Conservation (phyloP, 768 basidiomycete genomes). For the Rhodosporidiobolus odoratus region DNA sequence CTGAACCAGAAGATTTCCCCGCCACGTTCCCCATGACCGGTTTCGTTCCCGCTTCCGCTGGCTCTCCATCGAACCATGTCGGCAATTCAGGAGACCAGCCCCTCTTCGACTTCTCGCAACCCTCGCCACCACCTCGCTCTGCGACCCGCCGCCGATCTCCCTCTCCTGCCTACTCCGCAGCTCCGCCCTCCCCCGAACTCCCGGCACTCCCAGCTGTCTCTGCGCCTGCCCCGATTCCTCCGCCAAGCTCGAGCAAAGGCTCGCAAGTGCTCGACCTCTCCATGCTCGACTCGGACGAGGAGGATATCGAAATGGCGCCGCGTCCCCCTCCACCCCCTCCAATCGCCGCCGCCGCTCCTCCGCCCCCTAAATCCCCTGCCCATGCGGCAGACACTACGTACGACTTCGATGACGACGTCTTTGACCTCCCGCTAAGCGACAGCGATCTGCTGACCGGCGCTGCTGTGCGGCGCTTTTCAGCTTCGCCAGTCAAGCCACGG, state of each 20-base stretch:
- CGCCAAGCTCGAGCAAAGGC: neutral
- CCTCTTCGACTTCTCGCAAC: neutral
- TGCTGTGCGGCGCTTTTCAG: neutral
- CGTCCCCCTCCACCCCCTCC: neutral
- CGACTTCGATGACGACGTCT: slow-evolving; percentile 13
- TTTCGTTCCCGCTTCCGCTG: neutral
- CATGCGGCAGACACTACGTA: neutral
- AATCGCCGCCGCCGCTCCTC: neutral
- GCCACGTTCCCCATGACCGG: slow-evolving; percentile 3
- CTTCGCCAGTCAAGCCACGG: neutral
- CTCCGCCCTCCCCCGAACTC: neutral
- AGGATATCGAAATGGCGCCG: neutral
- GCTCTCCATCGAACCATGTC: too few relatives aligned
- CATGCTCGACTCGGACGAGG: slow-evolving; percentile 16
- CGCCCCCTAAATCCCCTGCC: neutral
- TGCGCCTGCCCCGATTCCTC: neutral
- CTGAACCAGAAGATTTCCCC: neutral
- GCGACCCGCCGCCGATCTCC: neutral
- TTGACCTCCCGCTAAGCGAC: slow-evolving; percentile 17
- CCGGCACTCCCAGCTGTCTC: neutral
- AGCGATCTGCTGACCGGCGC: slow-evolving; percentile 28
- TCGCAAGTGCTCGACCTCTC: slow-evolving; percentile 24
- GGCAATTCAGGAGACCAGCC: neutral
- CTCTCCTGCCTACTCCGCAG: neutral
- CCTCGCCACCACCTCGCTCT: neutral